Evolutionary conservation across 1,139 yeast genomes (phyloP), one percentile per base, ranked within the genome.

Genomic region (Hyphopichia buzzinii): DNA sequence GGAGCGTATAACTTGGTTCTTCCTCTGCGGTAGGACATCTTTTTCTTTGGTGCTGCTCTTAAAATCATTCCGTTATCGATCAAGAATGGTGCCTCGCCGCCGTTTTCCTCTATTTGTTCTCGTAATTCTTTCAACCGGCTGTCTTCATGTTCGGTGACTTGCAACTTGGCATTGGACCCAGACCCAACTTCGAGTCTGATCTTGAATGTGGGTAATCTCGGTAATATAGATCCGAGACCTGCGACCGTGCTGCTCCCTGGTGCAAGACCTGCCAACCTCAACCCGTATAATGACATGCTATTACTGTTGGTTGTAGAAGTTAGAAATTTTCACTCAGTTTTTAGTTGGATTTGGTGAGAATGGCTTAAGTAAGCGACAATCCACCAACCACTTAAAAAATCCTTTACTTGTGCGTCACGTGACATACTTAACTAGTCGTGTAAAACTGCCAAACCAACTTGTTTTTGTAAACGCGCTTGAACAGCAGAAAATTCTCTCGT

Each of bases 11-110:
- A 75, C 64, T 84, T 81, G 55, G 78, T 83, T 62, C 97, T 81
- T 55, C 87, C 84, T 62, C 88, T 85, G 64, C 80, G 79, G 57
- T 87, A 86, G 7, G 97, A 88, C 10, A 80, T 81, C 62, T 88
- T 89, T 77, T 90, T 89, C 71, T 92, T 92, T 39, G 98, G 97
- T 3, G 81, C 97, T 2, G 98, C 97, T 46, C 70, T 70, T 41
- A 87, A 69, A 26, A 87, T 75, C 46, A 62, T 55, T 16, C 95
- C 95, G 47, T 79, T 73, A 49, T 76, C 81, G 29, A 65, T 52
- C 59, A 59, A 54, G 43, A 64, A 64, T 16, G 72, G 70, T 7
- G 63, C 53, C 30, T 51, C 50, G 5, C 60, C 62, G 33, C 44
- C 44, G 35, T 52, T 48, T 33, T 47, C 42, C 39, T 59, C 64